Base-by-base conservation (phyloP, 306 rosid species). In the Fragaria iinumae region DNA sequence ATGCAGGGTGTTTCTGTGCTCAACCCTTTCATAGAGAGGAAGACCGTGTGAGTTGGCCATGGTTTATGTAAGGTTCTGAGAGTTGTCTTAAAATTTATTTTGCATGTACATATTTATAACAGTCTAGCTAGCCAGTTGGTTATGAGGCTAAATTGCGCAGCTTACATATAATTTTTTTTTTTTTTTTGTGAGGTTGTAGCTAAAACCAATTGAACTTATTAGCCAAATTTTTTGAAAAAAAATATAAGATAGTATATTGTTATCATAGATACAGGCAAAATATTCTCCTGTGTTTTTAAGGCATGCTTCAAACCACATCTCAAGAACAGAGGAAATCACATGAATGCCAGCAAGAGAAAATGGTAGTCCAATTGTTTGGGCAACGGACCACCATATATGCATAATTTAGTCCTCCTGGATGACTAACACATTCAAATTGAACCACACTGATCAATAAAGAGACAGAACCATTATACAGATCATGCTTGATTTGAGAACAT, bases 11-110 rank as follows among this genome's bases (percentile, higher is more conserved):
- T 60, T 57, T 48, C 55, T 82, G 27, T 45, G 66, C 29, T 73
- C 71, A n/a, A 77, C 11, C 44, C 29, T 73, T 69, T 78, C 79
- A 20, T 67, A 27, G n/a, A 72, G 75, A 72, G 81, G 74, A 29
- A 45, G 70, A 53, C 67, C 43, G 20, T 2, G 56, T 16, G 62
- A 13, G n/a, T 62, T 49, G 8, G 16, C 69, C 77, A 44, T 74
- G 12, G n/a, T 16, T 34, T 34, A 65, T 55, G 27, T 55, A 55
- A n/a, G 11, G 27, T n/a, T 55, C 69, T 64, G 69, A 34, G 12
- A 17, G 47, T 36, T 34, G 47, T 36, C 60, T 8, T 16, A 16
- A 64, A 32, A 1, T 63, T 34, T 17, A 16, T 64, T 55, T 5
- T n/a, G 62, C 29, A n/a, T 3, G 16, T 47, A 69, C 39, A 69